Evolutionary conservation across 352 stramenopile species (phyloP).

Genomic region (Phytopythium cucurbitacearum): DNA sequence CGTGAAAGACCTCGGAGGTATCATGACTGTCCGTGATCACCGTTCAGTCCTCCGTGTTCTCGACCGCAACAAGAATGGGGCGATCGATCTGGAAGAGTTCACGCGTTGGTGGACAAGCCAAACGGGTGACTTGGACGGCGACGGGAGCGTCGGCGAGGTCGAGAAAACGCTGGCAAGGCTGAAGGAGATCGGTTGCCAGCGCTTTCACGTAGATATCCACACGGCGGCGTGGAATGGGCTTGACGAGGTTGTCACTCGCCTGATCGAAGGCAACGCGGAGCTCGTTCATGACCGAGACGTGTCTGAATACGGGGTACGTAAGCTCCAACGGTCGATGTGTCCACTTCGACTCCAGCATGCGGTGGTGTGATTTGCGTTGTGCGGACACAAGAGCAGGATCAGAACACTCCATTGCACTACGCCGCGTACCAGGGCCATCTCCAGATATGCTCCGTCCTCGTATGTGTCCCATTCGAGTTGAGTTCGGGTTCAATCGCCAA

Average conservation of each 20-base stretch:
- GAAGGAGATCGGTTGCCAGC: conserved; percentile 42
- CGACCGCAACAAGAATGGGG: conserved; percentile 44
- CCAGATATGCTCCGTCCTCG: conserved; percentile 34
- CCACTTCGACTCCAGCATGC: conserved; percentile 1
- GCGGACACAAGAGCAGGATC: conserved; percentile 20
- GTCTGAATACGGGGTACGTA: conserved; percentile 51
- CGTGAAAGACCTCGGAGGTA: conserved; percentile 51
- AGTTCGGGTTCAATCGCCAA: background rate
- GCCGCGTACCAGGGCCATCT: conserved; percentile 62
- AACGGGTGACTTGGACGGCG: conserved; percentile 28
- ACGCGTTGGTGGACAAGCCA: conserved; percentile 46
- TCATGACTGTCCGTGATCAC: conserved; percentile 43
- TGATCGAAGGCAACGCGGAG: conserved; percentile 38
- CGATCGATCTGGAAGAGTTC: conserved; percentile 61
- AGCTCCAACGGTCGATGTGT: background rate
- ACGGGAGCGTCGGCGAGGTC: conserved; percentile 32
- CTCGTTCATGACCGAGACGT: conserved; percentile 33
- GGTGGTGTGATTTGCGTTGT: background rate
- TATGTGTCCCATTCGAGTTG: conserved; percentile 10
- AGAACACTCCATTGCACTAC: conserved; percentile 72
- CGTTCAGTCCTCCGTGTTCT: conserved; percentile 29
- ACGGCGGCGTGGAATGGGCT: conserved; percentile 50
- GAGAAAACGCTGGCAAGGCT: conserved; percentile 48
- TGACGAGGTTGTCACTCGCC: conserved; percentile 31
- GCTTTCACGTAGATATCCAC: conserved; percentile 69